Percentiles rank a stretch among this genome's conserved stretches.
phyloP scores from a whole-genome alignment of 148 eudicot genomes.

The Drosera capensis region DNA sequence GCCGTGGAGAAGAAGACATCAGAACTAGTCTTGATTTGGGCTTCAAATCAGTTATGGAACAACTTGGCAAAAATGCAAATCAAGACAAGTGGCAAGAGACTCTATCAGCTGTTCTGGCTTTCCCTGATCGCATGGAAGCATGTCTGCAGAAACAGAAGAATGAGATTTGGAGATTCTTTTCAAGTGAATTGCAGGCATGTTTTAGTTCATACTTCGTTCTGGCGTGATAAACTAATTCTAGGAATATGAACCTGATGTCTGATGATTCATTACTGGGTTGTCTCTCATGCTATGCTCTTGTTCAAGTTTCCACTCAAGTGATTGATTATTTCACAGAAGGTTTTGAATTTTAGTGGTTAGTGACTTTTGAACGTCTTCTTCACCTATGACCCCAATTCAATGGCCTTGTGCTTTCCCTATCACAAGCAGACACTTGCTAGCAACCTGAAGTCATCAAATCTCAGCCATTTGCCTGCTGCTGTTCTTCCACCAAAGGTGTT shows the following conservation, averaged over 20 bases:
- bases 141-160: conserved; percentile 27
- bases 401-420: background rate
- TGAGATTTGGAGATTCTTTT: conserved; percentile 34
- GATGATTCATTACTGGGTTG: too few species aligned
- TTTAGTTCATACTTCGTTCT: background rate
- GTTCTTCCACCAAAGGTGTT: conserved; percentile 36
- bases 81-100: conserved; percentile 41
- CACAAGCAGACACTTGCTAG: conserved; percentile 37
- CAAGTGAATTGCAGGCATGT: conserved; percentile 61
- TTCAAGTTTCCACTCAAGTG: too few species aligned
- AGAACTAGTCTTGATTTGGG: conserved; percentile 31
- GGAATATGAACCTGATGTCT: too few species aligned
- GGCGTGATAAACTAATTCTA: too few species aligned
- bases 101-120: conserved; percentile 22
- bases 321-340: background rate
- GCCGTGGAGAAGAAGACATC: conserved; percentile 65
- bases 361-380: too few species aligned
- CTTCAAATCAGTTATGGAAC: conserved; percentile 39
- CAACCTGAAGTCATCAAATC: conserved; percentile 29
- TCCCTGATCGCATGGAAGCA: conserved; percentile 40
- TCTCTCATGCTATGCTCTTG: too few species aligned
- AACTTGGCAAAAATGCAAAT: conserved; percentile 22
- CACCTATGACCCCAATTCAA: too few species aligned
- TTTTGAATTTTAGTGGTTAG: background rate
- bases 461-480: conserved; percentile 23